Conservation (phyloP, 1,284 basidiomycete genomes). For the Trichosporon faecale region DNA sequence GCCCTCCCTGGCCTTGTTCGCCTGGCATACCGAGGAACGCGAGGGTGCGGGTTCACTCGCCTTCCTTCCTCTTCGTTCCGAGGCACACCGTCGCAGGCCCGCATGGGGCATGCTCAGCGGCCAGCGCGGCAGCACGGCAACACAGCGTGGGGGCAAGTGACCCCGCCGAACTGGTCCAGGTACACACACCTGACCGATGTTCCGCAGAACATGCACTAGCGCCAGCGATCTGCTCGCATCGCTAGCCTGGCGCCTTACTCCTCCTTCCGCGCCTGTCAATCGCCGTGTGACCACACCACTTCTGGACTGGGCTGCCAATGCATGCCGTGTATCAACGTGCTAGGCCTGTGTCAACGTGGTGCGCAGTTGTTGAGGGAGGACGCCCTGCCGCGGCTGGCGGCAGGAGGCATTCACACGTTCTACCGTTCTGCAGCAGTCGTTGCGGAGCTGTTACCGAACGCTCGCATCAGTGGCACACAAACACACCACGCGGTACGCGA, state of each 20-base stretch:
- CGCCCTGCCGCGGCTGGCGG: neutral
- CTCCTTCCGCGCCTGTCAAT: neutral
- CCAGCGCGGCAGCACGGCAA: neutral
- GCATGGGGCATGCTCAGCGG: neutral
- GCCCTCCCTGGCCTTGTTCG: neutral
- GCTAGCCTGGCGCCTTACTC: neutral
- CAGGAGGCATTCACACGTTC: neutral
- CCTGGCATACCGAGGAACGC: neutral
- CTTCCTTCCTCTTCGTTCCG: too few relatives aligned
- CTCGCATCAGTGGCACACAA: neutral
- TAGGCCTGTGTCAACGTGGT: neutral
- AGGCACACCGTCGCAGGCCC: too few relatives aligned
- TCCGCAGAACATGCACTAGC: neutral
- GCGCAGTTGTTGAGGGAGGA: neutral
- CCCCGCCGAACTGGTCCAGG: neutral
- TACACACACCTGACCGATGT: neutral
- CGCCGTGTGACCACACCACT: neutral
- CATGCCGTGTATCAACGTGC: neutral
- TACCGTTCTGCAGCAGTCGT: neutral
- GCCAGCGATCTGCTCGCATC: too few relatives aligned
- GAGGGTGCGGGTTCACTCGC: too few relatives aligned
- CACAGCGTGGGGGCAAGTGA: too few relatives aligned
- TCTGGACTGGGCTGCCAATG: neutral
- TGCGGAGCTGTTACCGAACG: neutral
- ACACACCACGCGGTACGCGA: neutral